phyloP scores from a whole-genome alignment of 2,329 filamentous ascomycete species.

The Rhinocladiella mackenziei region DNA sequence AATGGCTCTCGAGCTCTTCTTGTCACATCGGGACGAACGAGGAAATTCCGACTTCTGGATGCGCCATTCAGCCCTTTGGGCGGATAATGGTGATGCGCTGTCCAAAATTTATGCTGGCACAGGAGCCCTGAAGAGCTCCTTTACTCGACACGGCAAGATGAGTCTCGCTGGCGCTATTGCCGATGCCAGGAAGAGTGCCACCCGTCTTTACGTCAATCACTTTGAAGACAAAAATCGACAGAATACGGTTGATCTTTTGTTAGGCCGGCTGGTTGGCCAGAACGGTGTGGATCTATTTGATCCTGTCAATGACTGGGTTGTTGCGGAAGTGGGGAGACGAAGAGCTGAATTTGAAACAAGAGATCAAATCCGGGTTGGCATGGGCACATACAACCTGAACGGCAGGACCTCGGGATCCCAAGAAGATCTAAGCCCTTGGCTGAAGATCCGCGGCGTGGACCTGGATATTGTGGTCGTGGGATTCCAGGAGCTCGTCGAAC shows the following conservation, averaged over 20 bases:
- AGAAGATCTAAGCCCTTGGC: conserved; percentile 78
- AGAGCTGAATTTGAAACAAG: conserved; percentile 69
- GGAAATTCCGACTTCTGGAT: conserved; percentile 80
- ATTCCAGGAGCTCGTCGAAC: conserved; percentile 97
- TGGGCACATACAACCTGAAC: conserved; percentile 93
- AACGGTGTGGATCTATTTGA: conserved; percentile 81
- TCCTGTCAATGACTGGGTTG: conserved; percentile 88
- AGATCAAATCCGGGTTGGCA: conserved; percentile 71
- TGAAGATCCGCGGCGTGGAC: conserved; percentile 62
- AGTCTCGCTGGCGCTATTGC: conserved; percentile 87
- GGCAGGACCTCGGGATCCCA: conserved; percentile 74
- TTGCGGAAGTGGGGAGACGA: conserved; percentile 65
- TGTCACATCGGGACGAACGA: conserved; percentile 65
- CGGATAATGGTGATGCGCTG: conserved; percentile 90
- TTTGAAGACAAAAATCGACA: conserved; percentile 91
- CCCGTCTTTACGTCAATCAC: conserved; percentile 94
- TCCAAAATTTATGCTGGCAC: conserved; percentile 97
- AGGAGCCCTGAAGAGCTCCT: conserved; percentile 90
- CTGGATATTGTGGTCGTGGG: conserved; percentile 86
- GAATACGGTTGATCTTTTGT: conserved; percentile 87
- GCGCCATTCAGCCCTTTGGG: conserved; percentile 89
- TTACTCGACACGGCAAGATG: conserved; percentile 93
- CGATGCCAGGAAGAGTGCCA: conserved; percentile 92
- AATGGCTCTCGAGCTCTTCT: conserved; percentile 83
- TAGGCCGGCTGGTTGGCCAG: conserved; percentile 82